Base-by-base conservation (phyloP, 2,329 filamentous ascomycete genomes). In the Colletotrichum cuscutae region DNA sequence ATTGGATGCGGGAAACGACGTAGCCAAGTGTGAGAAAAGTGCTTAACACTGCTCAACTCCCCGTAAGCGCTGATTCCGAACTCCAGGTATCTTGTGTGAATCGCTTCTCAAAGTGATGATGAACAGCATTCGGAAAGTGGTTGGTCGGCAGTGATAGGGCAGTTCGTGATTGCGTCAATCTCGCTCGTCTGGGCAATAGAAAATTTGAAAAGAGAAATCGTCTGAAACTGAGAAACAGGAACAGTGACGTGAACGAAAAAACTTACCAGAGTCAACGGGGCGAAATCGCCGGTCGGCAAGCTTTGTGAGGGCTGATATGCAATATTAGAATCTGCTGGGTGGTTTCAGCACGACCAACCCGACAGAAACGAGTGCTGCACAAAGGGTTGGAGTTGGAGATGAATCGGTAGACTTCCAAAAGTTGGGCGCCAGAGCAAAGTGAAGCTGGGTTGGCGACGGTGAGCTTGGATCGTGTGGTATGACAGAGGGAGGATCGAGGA, bases 241-340 rank as follows among this genome's bases (percentile, higher is more conserved):
- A 49, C 4, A 22, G 8, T n/a, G 19, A 9, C n/a, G 8, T 12
- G 9, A 52, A 49, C 37, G 11, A n/a, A 35, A n/a, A 24, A 26
- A 35, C 63, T 46, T 68, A 62, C 65, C 65, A 52, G 54, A 53
- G 32, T 68, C 28, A 53, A 53, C 15, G n/a, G n/a, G 49, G 28
- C 19, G 11, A 68, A 30, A n/a, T 22, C 22, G 61, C 42, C 22
- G 32, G 42, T n/a, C 42, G 19, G 35, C 59, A 52, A 68, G 80
- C 81, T 79, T 77, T 79, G 78, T 79, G 79, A 81, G 13, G 52
- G n/a, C 69, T 71, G 76, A 77, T 84, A 85, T 79, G 75, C 81
- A 11, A 84, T 85, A 84, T 78, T 84, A 80, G n/a, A n/a, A 24
- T 28, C 13, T 67, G 26, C 35, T 19, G 32, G 52, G 35, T 4